Conservation (phyloP, 306 rosid genomes). For the Pueraria montana region DNA sequence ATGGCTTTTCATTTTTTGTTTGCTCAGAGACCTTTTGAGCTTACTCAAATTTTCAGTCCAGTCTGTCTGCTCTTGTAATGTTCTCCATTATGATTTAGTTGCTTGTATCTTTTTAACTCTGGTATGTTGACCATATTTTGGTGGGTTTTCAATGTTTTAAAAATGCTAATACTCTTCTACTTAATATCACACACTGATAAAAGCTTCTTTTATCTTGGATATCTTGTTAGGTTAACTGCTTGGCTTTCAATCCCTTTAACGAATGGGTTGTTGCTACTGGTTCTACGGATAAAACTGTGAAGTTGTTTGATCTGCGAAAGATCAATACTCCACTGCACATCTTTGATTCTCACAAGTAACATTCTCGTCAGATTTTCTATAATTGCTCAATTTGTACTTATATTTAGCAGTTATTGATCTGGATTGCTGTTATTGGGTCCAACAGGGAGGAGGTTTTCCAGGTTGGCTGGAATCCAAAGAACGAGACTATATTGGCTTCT, state of each 20-base stretch:
- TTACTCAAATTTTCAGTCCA: background rate
- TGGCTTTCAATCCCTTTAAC: slow-evolving; percentile 96
- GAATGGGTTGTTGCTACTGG: slow-evolving; percentile 99
- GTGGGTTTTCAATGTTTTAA: slow-evolving; percentile 6
- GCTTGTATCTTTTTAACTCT: slow-evolving; percentile 28
- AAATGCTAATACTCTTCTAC: background rate
- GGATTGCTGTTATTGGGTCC: slow-evolving; percentile 30
- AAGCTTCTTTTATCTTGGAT: background rate
- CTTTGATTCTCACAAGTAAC: slow-evolving; percentile 95
- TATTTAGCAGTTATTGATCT: slow-evolving; percentile 38
- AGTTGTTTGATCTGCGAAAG: slow-evolving; percentile 93
- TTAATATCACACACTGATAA: slow-evolving; percentile 27
- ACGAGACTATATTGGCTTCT: slow-evolving; percentile 96
- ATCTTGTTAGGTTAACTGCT: slow-evolving; percentile 82
- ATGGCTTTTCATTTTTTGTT: slow-evolving; percentile 17
- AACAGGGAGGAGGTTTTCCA: slow-evolving; percentile 98
- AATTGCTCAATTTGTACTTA: slow-evolving; percentile 28
- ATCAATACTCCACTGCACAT: slow-evolving; percentile 81
- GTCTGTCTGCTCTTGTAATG: slow-evolving; percentile 25
- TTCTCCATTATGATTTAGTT: slow-evolving; percentile 19
- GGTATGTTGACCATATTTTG: background rate
- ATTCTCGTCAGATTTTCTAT: slow-evolving; percentile 31
- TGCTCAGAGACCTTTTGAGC: background rate
- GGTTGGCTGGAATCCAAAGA: slow-evolving; percentile 98
- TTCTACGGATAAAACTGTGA: slow-evolving; percentile 97